Percentiles rank a stretch among this genome's conserved stretches.
These are phyloP conservation scores for Vanrija humicola DNA, from an alignment of 1,284 basidiomycete species.

Conservation along the genomic window DNA sequence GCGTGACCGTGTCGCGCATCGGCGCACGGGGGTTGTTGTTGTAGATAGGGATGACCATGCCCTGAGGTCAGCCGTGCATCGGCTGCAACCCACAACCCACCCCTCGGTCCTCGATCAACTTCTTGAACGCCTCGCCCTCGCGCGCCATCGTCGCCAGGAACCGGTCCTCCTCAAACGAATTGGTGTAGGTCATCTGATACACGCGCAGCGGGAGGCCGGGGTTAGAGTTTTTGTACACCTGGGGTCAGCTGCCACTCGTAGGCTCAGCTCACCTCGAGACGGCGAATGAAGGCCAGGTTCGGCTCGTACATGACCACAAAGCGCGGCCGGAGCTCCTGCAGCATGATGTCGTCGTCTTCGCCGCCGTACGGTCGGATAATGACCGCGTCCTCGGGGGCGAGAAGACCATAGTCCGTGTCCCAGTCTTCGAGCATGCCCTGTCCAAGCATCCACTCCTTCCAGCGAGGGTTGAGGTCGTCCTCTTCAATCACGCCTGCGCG, in stretches of 20 bases:
- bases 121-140: constrained; percentile 93
- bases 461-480: constrained; percentile 30
- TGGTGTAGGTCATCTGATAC: constrained; percentile 90
- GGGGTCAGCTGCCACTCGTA: not conserved
- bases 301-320: constrained; percentile 97
- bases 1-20: constrained; percentile 54
- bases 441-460: constrained; percentile 17
- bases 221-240: constrained; percentile 80
- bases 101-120: constrained; percentile 84
- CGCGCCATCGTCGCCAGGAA: constrained; percentile 82
- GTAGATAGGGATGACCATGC: constrained; percentile 84
- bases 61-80: constrained; percentile 51
- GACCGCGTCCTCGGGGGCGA: constrained; percentile 74
- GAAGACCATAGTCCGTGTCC: constrained; percentile 74
- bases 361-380: constrained; percentile 85
- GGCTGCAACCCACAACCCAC: constrained; percentile 53
- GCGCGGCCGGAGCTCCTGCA: constrained; percentile 82
- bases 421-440: constrained; percentile 55
- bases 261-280: constrained; percentile 68
- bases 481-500: constrained; percentile 38
- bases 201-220: constrained; percentile 79
- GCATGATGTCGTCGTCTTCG: constrained; percentile 83
- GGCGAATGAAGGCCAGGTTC: constrained; percentile 83
- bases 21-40: constrained; percentile 67
- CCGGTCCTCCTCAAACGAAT: constrained; percentile 92